These are phyloP conservation scores for Astrothelium subdiscretum DNA, from an alignment of 495 filamentous ascomycete genomes.

Conservation along the genomic window DNA sequence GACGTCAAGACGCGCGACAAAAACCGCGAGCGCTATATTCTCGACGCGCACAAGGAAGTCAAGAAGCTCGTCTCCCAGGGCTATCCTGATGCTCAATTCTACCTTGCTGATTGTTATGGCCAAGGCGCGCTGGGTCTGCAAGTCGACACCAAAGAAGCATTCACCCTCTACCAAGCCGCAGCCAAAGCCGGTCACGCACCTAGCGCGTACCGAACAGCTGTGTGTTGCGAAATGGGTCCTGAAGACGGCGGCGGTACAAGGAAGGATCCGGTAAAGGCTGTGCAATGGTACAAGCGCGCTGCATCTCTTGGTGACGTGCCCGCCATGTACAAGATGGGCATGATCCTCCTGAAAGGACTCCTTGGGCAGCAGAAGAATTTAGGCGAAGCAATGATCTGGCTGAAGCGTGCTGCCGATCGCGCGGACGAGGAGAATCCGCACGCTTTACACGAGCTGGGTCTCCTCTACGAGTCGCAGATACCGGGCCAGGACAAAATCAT, in stretches of 20 bases:
- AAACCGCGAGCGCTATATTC: conserved; percentile 68
- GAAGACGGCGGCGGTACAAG: conserved; percentile 87
- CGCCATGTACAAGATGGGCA: conserved; percentile 97
- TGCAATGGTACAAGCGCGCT: conserved; percentile 95
- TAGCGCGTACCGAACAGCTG: conserved; percentile 86
- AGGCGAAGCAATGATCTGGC: conserved; percentile 75
- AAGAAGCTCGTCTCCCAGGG: conserved; percentile 65
- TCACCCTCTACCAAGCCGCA: conserved; percentile 82
- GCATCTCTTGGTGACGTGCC: conserved; percentile 80
- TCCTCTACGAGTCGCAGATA: conserved; percentile 63
- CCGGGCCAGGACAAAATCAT: conserved; percentile 47
- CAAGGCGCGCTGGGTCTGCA: conserved; percentile 59
- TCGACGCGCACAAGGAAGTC: conserved; percentile 79
- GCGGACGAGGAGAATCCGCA: conserved; percentile 88
- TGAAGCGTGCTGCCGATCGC: conserved; percentile 83
- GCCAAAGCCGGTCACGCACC: conserved; percentile 79
- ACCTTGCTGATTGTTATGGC: conserved; percentile 80
- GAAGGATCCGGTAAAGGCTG: conserved; percentile 81
- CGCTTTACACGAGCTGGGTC: conserved; percentile 81
- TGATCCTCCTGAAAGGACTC: conserved; percentile 89
- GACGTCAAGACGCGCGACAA: conserved; percentile 65
- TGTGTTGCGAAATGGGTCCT: conserved; percentile 94
- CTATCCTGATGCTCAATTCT: conserved; percentile 84
- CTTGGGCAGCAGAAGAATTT: conserved; percentile 78
- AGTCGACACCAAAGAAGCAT: conserved; percentile 78